Conservation (phyloP, 2,329 filamentous ascomycete genomes). For the Nothophaeocryptopus gaeumannii region DNA sequence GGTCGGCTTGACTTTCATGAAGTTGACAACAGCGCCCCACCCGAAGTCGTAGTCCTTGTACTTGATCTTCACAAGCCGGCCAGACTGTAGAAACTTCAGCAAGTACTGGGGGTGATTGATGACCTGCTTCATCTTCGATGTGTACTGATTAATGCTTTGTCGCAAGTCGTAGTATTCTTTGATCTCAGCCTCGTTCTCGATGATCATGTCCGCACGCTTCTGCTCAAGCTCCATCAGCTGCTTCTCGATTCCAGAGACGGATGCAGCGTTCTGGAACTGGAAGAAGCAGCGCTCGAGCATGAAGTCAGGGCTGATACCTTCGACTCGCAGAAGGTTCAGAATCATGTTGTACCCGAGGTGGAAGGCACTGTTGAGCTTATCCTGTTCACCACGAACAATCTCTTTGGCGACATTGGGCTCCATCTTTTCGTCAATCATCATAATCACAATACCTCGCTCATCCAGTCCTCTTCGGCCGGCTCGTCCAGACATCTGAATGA, state of each 20-base stretch:
- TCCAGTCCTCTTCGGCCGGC: constrained; percentile 96
- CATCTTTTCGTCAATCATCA: constrained; percentile 98
- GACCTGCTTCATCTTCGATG: constrained; percentile 83
- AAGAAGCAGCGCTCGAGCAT: constrained; percentile 99
- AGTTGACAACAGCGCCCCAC: constrained; percentile 86
- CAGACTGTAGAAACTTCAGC: constrained; percentile 77
- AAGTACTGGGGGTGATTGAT: constrained; percentile 90
- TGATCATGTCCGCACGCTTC: constrained; percentile 68
- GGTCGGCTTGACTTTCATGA: constrained; percentile 57
- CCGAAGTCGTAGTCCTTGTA: constrained; percentile 79
- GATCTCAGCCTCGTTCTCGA: constrained; percentile 81
- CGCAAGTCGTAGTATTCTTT: constrained; percentile 92
- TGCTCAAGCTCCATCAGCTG: constrained; percentile 76
- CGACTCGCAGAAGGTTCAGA: constrained; percentile 91
- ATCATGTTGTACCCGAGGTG: constrained; percentile 99
- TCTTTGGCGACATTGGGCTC: constrained; percentile 90
- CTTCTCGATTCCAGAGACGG: constrained; percentile 78
- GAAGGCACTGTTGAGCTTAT: constrained; percentile 95
- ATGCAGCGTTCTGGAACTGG: constrained; percentile 94
- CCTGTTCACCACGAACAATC: constrained; percentile 94
- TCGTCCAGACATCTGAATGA: constrained; percentile 97
- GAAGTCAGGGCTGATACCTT: constrained; percentile 96
- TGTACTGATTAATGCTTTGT: constrained; percentile 77
- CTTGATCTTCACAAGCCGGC: constrained; percentile 84
- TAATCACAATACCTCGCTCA: constrained; percentile 96